phyloP scores from a whole-genome alignment of 768 basidiomycete genomes.

The Leccinellum luteum region DNA sequence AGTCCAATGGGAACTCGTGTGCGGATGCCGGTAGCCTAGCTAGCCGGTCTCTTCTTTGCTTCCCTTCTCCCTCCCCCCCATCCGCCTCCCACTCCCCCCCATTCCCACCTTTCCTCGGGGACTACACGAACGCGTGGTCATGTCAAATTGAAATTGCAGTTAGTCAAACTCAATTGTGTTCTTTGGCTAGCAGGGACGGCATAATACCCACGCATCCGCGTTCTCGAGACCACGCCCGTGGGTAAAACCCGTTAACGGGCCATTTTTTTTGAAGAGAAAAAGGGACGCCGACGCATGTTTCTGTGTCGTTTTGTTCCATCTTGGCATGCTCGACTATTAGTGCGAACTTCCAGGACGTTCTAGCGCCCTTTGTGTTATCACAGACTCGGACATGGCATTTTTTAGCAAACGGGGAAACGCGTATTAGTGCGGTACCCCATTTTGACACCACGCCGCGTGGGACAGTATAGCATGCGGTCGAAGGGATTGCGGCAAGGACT shows the following conservation, averaged over 20 bases:
- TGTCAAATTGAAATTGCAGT: slow-evolving; percentile 17
- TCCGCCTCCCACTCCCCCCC: neutral
- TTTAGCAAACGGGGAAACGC: neutral
- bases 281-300: neutral
- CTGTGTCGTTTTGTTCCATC: neutral
- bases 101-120: neutral
- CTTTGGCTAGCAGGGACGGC: neutral
- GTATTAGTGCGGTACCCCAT: neutral
- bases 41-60: neutral
- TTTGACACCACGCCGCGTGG: neutral
- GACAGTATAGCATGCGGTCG: neutral
- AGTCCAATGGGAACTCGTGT: neutral
- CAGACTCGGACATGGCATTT: neutral
- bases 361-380: neutral
- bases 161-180: slow-evolving; percentile 18
- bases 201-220: slow-evolving; percentile 9
- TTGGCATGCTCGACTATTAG: neutral
- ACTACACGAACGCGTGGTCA: slow-evolving; percentile 4
- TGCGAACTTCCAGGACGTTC: too few relatives aligned
- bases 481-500: neutral
- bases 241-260: neutral
- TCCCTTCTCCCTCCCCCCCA: neutral
- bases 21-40: neutral
- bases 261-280: neutral
- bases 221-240: slow-evolving; percentile 2